Evolutionary conservation across 108 stramenopile genomes (phyloP), one percentile per base, ranked within the genome.

Genomic region (Cyclotella choctawhatcheeana): DNA sequence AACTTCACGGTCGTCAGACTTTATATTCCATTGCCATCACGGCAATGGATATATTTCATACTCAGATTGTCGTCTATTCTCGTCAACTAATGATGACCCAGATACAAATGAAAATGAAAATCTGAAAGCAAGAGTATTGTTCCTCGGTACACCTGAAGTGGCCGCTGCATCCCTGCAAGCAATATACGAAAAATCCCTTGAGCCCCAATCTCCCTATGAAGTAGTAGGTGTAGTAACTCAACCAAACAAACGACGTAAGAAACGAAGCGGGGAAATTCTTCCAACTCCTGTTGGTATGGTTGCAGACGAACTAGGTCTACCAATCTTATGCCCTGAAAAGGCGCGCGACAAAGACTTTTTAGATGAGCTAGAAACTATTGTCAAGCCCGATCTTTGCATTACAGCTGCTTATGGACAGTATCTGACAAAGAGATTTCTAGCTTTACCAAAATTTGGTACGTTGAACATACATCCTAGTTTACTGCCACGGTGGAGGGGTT

Each of bases 331-430:
- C 34, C 98, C 98, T 13, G 94, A 93, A 66, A 97, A 87, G 44
- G 95, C 96, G 48, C 89, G 90, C 32, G 93, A 97, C 73, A 48
- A 68, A 0, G 88, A 86, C 25, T 99, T 99, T 75, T 69, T 99
- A 17, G 78, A 86, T 43, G 79, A 84, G 27, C 55, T 92, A 35
- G 82, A 89, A 65, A 31, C 83, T 13, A 59, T 72, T 20, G 65
- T 97, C 4, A 67, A 78, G 33, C 95, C 96, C n/a, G 98, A 99
- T 77, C 83, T 99, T 47, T 99, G 96, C 76, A 90, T 99, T 52
- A 99, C 98, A 0, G 98, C 98, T 6, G 98, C 98, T 13, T 99
- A 99, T 69, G 98, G 98, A 7, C 96, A 98, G 71, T 98, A 91
- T 68, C 77, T 96, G 6, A 91, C 97, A 2, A 95, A 94, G 75